These are phyloP conservation scores for Senna tora DNA, from an alignment of 306 rosid genomes.

Conservation along the genomic window DNA sequence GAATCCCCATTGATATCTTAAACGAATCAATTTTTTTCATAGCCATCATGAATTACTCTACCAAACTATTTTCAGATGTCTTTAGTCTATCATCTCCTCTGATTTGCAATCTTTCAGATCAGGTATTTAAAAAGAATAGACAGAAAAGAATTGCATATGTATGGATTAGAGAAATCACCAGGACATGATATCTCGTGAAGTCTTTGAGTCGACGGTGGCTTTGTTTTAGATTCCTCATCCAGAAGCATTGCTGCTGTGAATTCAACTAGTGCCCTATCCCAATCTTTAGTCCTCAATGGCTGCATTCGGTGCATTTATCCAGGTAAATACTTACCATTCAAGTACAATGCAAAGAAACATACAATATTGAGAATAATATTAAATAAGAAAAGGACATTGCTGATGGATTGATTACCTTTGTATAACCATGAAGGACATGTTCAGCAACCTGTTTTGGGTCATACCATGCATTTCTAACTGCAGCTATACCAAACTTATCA, in stretches of 20 bases:
- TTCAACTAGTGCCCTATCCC: conserved; percentile 93
- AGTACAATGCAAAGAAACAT: conserved; percentile 3
- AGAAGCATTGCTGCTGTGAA: conserved; percentile 82
- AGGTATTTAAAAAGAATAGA: too few species aligned
- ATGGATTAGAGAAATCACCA: conserved; percentile 52
- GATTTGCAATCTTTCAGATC: too few species aligned
- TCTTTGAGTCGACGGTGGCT: conserved; percentile 65
- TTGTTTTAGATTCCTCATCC: conserved; percentile 62
- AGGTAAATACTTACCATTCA: conserved; percentile 41
- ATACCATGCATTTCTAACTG: conserved; percentile 84
- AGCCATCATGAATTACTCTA: conserved; percentile 12
- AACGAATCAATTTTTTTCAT: conserved; percentile 12
- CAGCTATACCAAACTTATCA: conserved; percentile 72
- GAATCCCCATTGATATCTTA: conserved; percentile 13
- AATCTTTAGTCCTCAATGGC: conserved; percentile 87
- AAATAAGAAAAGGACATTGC: conserved; percentile 2
- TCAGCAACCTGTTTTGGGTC: conserved; percentile 66
- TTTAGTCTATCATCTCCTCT: neutral
- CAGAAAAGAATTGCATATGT: conserved; percentile 30
- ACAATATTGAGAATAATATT: conserved; percentile 4
- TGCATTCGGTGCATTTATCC: conserved; percentile 48
- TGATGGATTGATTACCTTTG: conserved; percentile 58
- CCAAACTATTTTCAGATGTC: conserved; percentile 13
- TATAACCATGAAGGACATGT: conserved; percentile 72
- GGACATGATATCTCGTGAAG: conserved; percentile 87